phyloP scores from a whole-genome alignment of 208 protist genomes.

The Acanthamoeba royreba region DNA sequence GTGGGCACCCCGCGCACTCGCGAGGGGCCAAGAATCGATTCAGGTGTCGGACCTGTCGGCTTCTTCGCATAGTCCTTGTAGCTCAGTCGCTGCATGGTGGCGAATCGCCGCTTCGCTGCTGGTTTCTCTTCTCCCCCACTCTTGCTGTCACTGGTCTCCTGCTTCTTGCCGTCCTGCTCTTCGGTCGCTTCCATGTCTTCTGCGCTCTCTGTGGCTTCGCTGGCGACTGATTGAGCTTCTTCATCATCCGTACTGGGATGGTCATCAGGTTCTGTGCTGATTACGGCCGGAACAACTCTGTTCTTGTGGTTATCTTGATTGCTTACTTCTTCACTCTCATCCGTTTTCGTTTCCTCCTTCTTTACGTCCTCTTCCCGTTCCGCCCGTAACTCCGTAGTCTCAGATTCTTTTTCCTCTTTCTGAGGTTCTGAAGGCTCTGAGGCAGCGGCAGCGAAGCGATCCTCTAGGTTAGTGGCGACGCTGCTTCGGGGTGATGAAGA shows the following conservation, averaged over 20 bases:
- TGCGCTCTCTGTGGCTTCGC: neutral
- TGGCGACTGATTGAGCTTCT: neutral
- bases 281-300: neutral
- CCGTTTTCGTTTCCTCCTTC: neutral
- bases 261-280: neutral
- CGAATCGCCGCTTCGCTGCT: neutral
- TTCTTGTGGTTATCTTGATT: neutral
- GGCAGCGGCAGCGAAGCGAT: neutral
- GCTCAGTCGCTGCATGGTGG: constrained; percentile 20
- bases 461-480: neutral
- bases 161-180: neutral
- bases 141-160: neutral
- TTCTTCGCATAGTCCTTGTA: constrained; percentile 35
- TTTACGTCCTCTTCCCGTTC: no score
- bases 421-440: neutral
- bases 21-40: neutral
- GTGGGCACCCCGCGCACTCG: neutral
- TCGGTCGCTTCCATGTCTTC: neutral
- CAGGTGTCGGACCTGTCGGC: neutral
- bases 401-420: no score
- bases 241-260: neutral
- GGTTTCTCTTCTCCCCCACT: neutral
- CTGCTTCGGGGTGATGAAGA: neutral
- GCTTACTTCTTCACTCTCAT: neutral
- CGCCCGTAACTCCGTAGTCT: no score